phyloP scores from a whole-genome alignment of 768 basidiomycete genomes.

The Hericium rajendrae region DNA sequence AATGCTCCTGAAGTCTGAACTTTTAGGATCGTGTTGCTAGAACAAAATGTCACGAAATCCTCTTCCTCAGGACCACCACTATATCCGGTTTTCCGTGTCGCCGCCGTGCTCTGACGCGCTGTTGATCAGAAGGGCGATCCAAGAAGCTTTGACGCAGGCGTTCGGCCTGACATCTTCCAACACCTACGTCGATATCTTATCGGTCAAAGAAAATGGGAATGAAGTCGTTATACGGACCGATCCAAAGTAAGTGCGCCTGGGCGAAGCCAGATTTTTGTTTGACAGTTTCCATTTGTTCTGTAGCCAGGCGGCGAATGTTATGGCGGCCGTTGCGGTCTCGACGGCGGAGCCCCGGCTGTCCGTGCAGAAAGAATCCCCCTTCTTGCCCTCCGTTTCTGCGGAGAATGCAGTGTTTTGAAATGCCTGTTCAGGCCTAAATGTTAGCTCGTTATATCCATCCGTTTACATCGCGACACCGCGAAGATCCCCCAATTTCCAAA shows the following conservation, averaged over 20 bases:
- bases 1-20: no score
- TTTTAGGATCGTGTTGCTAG: no score
- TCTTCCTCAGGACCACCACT: slow-evolving; percentile 26
- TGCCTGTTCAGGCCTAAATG: background rate
- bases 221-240: slow-evolving; percentile 33
- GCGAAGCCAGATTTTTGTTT: no score
- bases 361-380: slow-evolving; percentile 21
- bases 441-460: no score
- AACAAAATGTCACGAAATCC: background rate
- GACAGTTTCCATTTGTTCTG: background rate
- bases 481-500: no score
- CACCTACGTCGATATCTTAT: slow-evolving; percentile 50
- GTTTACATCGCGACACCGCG: no score
- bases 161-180: slow-evolving; percentile 46
- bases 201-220: slow-evolving; percentile 32
- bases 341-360: slow-evolving; percentile 16
- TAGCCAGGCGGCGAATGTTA: slow-evolving; percentile 23
- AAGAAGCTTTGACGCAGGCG: slow-evolving; percentile 42
- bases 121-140: slow-evolving; percentile 41
- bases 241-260: slow-evolving; percentile 26
- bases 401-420: slow-evolving; percentile 2
- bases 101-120: slow-evolving; percentile 34
- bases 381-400: slow-evolving; percentile 21
- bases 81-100: slow-evolving; percentile 34
- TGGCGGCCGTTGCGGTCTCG: slow-evolving; percentile 20